Base-by-base conservation (phyloP, 1,284 basidiomycete genomes). In the Fomitopsis pinicola region DNA sequence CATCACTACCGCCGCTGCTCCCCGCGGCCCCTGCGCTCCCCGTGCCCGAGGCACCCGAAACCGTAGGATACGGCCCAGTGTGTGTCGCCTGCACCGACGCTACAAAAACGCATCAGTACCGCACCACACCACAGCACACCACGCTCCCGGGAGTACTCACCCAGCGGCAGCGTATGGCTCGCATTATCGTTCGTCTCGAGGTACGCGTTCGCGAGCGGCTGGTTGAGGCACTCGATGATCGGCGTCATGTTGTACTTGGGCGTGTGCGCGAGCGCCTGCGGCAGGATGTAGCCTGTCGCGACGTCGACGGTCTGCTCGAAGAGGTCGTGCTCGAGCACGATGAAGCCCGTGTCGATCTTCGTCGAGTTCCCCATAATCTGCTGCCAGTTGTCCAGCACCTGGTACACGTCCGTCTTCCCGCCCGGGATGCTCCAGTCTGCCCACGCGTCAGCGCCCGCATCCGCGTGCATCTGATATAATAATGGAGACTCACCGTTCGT, bases 321-420 rank as follows among this genome's bases (percentile, higher is more conserved):
- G 46, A 89, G 78, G 71, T 90, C 88, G 68, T 90, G 88, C 72
- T 88, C 88, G 52, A 97, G 84, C 54, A 88, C 86, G 62, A 90
- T 88, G 75, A 90, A 90, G 14, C 88, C 88, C 10, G 71, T 81
- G 66, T 78, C 63, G 57, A 83, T 75, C 5, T 70, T 66, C 1
- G 80, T 74, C 3, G 78, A 83, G 67, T 85, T 86, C 60, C 73
- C 74, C 40, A 88, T 75, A 68, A 90, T 89, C 64, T 77, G 74
- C 65, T 87, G 74, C 85, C 87, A 89, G 76, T 88, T 88, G 62
- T 79, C 73, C 30, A 87, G 73, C 67, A 89, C 84, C 72, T 87
- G 75, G 52, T 76, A 71, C 35, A 85, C 84, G 22, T 80, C 82
- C 33, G 83, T 82, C 14, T 76, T 68, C 54, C 92, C 92, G 55